Evolutionary conservation across 345 rosid species (phyloP).

Genomic region (Adansonia digitata): DNA sequence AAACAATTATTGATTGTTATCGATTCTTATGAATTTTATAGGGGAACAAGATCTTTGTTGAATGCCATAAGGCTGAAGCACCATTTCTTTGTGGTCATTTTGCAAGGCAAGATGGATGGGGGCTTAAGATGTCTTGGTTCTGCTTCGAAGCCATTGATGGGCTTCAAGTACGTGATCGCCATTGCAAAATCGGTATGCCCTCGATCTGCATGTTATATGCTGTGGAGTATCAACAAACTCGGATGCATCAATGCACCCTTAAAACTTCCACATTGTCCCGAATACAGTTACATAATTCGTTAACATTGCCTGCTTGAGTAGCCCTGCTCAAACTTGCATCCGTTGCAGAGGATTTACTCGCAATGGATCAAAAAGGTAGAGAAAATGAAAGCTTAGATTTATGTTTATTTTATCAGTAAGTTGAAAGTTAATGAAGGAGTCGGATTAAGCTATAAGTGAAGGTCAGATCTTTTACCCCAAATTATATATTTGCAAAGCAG

Average conservation of each 20-base stretch:
- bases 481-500: too few species aligned
- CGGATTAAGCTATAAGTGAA: too few species aligned
- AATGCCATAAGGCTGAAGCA: background rate
- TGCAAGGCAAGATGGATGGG: background rate
- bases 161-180: background rate
- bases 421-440: too few species aligned
- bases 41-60: background rate
- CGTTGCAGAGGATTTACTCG: background rate
- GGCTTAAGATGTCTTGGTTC: background rate
- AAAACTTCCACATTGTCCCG: slow-evolving; percentile 1
- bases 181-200: too few species aligned
- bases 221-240: background rate
- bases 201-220: background rate
- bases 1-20: too few species aligned
- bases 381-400: too few species aligned
- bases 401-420: too few species aligned
- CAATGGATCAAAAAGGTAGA: too few species aligned
- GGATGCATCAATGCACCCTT: background rate
- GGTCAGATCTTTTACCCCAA: too few species aligned
- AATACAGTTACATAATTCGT: slow-evolving; percentile 11
- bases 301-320: slow-evolving; percentile 12
- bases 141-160: background rate
- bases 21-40: too few species aligned
- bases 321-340: background rate
- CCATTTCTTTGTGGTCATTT: background rate